Evolutionary conservation across 495 filamentous ascomycete species (phyloP).

Genomic region (Neurospora sp.): DNA sequence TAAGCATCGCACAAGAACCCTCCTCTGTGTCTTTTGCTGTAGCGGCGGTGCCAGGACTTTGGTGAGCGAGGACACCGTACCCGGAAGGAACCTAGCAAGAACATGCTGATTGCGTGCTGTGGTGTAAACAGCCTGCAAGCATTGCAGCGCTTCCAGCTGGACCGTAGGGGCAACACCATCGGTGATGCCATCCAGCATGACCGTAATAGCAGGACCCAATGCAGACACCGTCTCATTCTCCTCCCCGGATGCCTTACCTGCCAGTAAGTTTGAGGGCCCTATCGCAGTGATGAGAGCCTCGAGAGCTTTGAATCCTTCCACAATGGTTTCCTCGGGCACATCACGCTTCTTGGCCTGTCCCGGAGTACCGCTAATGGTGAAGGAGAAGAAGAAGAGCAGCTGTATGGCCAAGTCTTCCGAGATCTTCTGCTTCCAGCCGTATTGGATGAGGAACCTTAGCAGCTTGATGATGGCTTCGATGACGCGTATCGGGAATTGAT

Average conservation of each 20-base stretch:
- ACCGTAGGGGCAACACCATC: constrained; percentile 50
- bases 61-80: constrained; percentile 72
- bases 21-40: constrained; percentile 51
- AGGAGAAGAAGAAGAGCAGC: constrained; percentile 72
- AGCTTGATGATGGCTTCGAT: constrained; percentile 68
- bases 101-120: constrained; percentile 59
- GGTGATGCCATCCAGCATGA: constrained; percentile 60
- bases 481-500: constrained; percentile 58
- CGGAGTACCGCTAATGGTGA: constrained; percentile 64
- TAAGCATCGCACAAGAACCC: constrained; percentile 52
- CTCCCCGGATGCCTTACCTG: not conserved
- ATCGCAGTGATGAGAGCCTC: constrained; percentile 29
- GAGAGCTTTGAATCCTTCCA: constrained; percentile 40
- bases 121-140: constrained; percentile 51
- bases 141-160: constrained; percentile 54
- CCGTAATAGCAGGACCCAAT: constrained; percentile 74
- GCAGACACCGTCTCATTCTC: constrained; percentile 58
- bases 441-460: constrained; percentile 55
- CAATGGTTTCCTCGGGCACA: constrained; percentile 56
- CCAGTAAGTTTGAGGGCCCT: constrained; percentile 25
- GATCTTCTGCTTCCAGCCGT: constrained; percentile 67
- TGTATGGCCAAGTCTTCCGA: constrained; percentile 65
- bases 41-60: constrained; percentile 61
- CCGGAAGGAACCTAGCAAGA: constrained; percentile 75
- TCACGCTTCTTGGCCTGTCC: constrained; percentile 33